Base-by-base conservation (phyloP, 2,329 filamentous ascomycete genomes). In the Ophiostoma pallidulum region DNA sequence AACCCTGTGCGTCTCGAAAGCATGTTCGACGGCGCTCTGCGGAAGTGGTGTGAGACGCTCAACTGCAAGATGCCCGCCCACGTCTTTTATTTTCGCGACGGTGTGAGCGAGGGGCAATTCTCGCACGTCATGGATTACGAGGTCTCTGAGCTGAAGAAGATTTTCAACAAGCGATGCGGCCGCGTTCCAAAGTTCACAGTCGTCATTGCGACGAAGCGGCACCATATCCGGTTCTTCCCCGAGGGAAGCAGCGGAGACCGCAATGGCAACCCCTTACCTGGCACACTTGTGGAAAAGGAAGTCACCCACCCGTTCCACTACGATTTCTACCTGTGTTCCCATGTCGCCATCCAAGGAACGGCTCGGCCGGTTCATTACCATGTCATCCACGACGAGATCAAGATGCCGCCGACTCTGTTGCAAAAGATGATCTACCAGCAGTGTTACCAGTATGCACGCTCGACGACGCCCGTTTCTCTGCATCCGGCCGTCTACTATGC, bases 401-500 rank as follows among this genome's bases (percentile, higher is more conserved):
- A 75, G 2, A 75, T 86, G 58, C 63, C 72, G 1, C 72, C 82
- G 0, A 80, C 86, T 36, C 74, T 82, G 2, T 71, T 98, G 0
- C 86, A 95, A 59, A 82, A 82, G 48, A 84, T 97, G 77, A 84
- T 97, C 19, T 97, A 97, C 58, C 84, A 95, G 56, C 89, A 96
- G 53, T 94, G 84, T 38, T 98, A 95, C 64, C 88, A 94, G 48
- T 98, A 95, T 60, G 82, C 84, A 47, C 80, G 92, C 14, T 92
- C 90, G 0, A 97, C 90, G 0, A 97, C 91, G 0, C 88, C 92
- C 0, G 90, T 98, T 0, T 96, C 90, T 0, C 66, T 92, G 0
- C 86, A 82, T 55, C 92, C 92, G 0, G 89, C 92, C 0, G 84
- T 97, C 0, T 98, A 98, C 73, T 98, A 98, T 57, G 89, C 94